A percentile compares a stretch with the other conserved stretches of the same genome.
Conservation (phyloP, 2,329 filamentous ascomycete genomes). For the Penicillium olsonii region DNA sequence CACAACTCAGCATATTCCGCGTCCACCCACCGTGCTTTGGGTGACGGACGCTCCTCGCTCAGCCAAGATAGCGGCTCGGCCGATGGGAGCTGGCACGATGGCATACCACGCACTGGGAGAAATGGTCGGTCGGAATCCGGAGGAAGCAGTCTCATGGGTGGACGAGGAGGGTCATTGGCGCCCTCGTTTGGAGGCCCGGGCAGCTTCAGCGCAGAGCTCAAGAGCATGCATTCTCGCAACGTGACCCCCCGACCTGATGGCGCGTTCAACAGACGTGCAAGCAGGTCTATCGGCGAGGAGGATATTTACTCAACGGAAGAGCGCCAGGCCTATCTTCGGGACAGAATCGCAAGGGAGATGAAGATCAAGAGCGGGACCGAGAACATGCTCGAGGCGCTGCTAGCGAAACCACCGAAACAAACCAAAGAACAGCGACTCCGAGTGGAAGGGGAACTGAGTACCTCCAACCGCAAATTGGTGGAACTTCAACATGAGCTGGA, state of each 20-base stretch:
- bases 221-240: constrained; percentile 66
- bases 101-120: constrained; percentile 32
- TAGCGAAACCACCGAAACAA: constrained; percentile 94
- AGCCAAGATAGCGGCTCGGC: constrained; percentile 42
- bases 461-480: constrained; percentile 73
- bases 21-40: constrained; percentile 42
- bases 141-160: constrained; percentile 63
- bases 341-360: constrained; percentile 88
- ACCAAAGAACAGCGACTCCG: constrained; percentile 78
- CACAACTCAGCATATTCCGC: constrained; percentile 45
- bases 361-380: constrained; percentile 98
- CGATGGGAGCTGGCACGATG: constrained; percentile 43
- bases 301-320: constrained; percentile 66
- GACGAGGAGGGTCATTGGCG: constrained; percentile 57
- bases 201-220: constrained; percentile 87
- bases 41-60: constrained; percentile 40
- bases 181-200: constrained; percentile 63
- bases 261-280: constrained; percentile 50
- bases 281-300: constrained; percentile 61
- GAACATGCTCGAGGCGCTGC: constrained; percentile 93
- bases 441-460: constrained; percentile 85
- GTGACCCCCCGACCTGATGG: constrained; percentile 61
- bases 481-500: constrained; percentile 62
- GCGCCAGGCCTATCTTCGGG: constrained; percentile 72
- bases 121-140: constrained; percentile 57